Evolutionary conservation across 805 yeast species (phyloP).

Genomic region (Nakazawaea pomicola): DNA sequence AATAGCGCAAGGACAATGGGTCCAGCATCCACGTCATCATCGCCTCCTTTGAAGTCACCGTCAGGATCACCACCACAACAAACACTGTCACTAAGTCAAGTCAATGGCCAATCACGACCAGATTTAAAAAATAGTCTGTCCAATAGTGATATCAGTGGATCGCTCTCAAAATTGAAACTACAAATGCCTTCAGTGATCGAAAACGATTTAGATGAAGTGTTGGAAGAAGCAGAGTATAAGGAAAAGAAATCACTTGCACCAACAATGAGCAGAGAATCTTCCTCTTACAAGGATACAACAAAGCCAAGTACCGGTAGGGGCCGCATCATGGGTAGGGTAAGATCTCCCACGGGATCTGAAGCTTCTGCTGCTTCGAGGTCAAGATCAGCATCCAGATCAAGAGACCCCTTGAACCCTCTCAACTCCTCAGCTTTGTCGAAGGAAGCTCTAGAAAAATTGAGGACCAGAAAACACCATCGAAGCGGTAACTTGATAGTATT

Average conservation of each 20-base stretch:
- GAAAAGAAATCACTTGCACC: background rate
- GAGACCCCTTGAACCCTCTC: background rate
- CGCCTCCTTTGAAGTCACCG: background rate
- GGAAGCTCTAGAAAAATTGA: constrained; percentile 1
- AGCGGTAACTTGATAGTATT: constrained; percentile 25
- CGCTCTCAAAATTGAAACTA: constrained; percentile 22
- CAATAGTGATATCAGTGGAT: constrained; percentile 20
- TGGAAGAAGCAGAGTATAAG: constrained; percentile 16
- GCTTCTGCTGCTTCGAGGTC: constrained; percentile 6
- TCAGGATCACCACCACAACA: background rate
- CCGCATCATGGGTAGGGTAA: background rate
- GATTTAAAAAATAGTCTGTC: constrained; percentile 10
- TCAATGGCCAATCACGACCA: constrained; percentile 13
- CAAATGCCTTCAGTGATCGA: constrained; percentile 27
- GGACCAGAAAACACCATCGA: constrained; percentile 11
- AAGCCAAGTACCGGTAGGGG: constrained; percentile 2
- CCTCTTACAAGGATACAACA: background rate
- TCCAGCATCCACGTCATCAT: background rate
- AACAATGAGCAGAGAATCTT: background rate
- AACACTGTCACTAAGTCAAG: background rate
- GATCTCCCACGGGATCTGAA: constrained; percentile 1
- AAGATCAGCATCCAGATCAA: constrained; percentile 5
- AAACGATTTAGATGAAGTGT: constrained; percentile 27
- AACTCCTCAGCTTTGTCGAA: constrained; percentile 1
- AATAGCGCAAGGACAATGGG: background rate